Percentiles rank a stretch among this genome's conserved stretches.
These are phyloP conservation scores for Podospora pseudopauciseta DNA, from an alignment of 495 filamentous ascomycete genomes.

Conservation along the genomic window DNA sequence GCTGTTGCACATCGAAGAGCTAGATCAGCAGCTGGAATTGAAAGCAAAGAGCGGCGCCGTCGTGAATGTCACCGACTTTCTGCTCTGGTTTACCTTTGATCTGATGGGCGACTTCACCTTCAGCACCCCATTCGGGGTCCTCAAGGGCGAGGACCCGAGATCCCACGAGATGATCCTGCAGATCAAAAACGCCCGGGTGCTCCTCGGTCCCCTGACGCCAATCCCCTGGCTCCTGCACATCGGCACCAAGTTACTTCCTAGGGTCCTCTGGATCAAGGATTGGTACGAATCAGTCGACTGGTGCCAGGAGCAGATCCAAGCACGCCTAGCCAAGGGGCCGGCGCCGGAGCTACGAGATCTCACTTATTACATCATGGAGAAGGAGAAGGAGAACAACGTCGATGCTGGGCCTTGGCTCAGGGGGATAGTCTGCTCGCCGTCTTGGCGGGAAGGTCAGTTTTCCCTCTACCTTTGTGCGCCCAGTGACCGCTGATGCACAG, in stretches of 20 bases:
- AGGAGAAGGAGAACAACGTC: no score
- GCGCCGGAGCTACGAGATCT: not conserved
- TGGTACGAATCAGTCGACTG: constrained; percentile 33
- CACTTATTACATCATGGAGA: no score
- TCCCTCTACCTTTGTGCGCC: no score
- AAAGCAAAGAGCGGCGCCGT: no score
- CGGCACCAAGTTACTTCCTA: constrained; percentile 27
- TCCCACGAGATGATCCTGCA: constrained; percentile 33
- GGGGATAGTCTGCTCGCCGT: constrained; percentile 11
- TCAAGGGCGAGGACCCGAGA: constrained; percentile 26
- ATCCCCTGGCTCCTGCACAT: constrained; percentile 40
- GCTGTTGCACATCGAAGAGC: not conserved
- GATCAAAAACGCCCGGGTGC: constrained; percentile 33
- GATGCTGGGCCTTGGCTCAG: no score
- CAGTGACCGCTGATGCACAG: no score
- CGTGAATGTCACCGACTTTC: constrained; percentile 18
- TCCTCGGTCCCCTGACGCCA: constrained; percentile 35
- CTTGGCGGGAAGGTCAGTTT: constrained; percentile 1
- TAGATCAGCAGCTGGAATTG: no score
- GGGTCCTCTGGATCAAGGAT: constrained; percentile 29
- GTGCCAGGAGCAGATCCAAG: constrained; percentile 34
- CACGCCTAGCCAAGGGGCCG: constrained; percentile 23
- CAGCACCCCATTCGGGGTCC: constrained; percentile 36
- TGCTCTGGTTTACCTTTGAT: constrained; percentile 30
- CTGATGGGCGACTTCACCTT: constrained; percentile 13